Conservation (phyloP, 305 asterid genomes). For the Stenogyne calaminthoides region DNA sequence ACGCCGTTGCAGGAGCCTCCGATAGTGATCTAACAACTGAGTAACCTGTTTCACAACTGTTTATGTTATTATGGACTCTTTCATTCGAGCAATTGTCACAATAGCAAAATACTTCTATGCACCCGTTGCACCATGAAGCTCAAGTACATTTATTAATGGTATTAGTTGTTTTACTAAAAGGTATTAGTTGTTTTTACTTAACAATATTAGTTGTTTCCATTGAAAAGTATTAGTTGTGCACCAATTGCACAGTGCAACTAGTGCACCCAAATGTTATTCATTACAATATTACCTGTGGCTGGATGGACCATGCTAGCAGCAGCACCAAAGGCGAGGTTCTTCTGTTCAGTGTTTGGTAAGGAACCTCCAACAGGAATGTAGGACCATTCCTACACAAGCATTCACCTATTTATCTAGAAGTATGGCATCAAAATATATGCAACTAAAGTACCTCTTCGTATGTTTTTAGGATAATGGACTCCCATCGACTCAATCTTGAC, state of each 20-base stretch:
- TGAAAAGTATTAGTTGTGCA: no score
- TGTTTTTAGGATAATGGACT: conserved; percentile 62
- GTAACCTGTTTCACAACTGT: conserved; percentile 56
- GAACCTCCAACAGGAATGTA: conserved; percentile 99
- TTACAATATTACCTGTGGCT: conserved; percentile 70
- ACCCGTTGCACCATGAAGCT: no score
- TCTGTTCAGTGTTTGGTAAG: conserved; percentile 91
- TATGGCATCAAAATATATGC: conserved; percentile 1
- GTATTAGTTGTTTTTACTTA: no score
- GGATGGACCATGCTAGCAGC: conserved; percentile 99
- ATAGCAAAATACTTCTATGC: neutral
- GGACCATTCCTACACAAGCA: conserved; percentile 81
- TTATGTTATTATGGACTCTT: conserved; percentile 1
- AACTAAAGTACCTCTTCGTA: conserved; percentile 75
- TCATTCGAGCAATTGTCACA: neutral
- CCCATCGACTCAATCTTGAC: conserved; percentile 87
- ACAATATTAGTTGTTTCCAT: no score
- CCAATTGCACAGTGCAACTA: no score
- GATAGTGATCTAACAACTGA: conserved; percentile 95
- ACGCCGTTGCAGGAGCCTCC: conserved; percentile 97
- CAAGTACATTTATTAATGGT: no score
- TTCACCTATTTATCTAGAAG: no score
- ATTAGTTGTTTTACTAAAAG: no score
- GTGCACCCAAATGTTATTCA: no score
- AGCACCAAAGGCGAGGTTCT: conserved; percentile 97